Evolutionary conservation across 2,329 filamentous ascomycete species (phyloP).

Genomic region (Pleoardoris graminearum): DNA sequence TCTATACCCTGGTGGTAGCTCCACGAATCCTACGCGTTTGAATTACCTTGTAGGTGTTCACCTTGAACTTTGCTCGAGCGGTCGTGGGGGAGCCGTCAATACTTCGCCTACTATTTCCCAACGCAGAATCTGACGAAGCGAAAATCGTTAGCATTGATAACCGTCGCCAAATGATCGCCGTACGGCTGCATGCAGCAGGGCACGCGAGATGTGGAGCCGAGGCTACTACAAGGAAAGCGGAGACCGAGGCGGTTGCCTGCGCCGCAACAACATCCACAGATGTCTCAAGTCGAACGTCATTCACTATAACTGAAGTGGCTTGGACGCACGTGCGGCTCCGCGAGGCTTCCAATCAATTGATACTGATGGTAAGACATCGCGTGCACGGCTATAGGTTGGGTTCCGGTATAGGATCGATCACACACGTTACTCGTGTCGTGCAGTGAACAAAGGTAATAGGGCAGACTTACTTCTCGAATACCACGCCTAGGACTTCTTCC

Average conservation of each 20-base stretch:
- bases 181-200: not conserved
- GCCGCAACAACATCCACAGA: constrained; percentile 1
- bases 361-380: not conserved
- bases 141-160: constrained; percentile 6
- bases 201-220: constrained; percentile 7
- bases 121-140: constrained; percentile 27
- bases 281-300: constrained; percentile 16
- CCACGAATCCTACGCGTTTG: not conserved
- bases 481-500: constrained; percentile 92
- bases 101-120: constrained; percentile 20
- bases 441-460: constrained; percentile 5
- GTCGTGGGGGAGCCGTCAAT: not conserved
- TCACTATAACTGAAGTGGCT: constrained; percentile 31
- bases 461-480: constrained; percentile 86
- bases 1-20: constrained; percentile 5
- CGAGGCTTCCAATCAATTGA: constrained; percentile 2
- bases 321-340: constrained; percentile 5
- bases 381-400: not conserved
- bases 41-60: not conserved
- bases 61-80: not conserved
- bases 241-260: not conserved
- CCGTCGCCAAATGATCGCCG: not conserved
- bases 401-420: too few relatives aligned
- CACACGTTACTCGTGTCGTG: too few relatives aligned
- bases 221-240: not conserved